Evolutionary conservation across 257 asterid genomes (phyloP).

Genomic region (Leonotis leonurus): DNA sequence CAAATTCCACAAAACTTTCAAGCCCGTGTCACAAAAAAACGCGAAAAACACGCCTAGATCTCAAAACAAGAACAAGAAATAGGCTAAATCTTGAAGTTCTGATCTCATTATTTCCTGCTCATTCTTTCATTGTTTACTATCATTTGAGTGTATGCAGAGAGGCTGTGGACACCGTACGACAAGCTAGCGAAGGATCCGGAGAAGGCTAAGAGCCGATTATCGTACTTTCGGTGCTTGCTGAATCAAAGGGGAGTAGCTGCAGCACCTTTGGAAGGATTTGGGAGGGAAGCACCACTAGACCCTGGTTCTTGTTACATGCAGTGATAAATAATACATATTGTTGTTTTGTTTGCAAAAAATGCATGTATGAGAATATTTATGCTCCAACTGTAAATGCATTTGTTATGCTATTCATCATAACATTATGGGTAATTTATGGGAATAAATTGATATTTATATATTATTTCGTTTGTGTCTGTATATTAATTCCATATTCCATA

Average conservation of each 20-base stretch:
- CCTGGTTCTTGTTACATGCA: conserved; percentile 81
- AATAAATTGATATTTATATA: neutral
- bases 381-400: conserved; percentile 17
- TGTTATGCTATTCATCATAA: conserved; percentile 7
- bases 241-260: conserved; percentile 92
- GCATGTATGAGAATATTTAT: neutral
- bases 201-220: conserved; percentile 41
- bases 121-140: neutral
- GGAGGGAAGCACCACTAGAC: conserved; percentile 49
- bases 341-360: neutral
- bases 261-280: conserved; percentile 63
- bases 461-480: neutral
- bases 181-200: conserved; percentile 53
- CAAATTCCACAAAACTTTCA: neutral
- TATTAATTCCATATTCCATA: too few relatives aligned
- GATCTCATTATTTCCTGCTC: neutral
- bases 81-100: neutral
- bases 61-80: neutral
- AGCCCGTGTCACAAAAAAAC: neutral
- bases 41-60: neutral
- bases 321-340: conserved; percentile 19
- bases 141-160: conserved; percentile 37
- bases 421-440: neutral
- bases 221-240: conserved; percentile 71
- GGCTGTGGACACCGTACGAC: conserved; percentile 69